Percentiles rank a stretch among this genome's conserved stretches.
Conservation (phyloP, 768 basidiomycete species). For the Exidia glandulosa region DNA sequence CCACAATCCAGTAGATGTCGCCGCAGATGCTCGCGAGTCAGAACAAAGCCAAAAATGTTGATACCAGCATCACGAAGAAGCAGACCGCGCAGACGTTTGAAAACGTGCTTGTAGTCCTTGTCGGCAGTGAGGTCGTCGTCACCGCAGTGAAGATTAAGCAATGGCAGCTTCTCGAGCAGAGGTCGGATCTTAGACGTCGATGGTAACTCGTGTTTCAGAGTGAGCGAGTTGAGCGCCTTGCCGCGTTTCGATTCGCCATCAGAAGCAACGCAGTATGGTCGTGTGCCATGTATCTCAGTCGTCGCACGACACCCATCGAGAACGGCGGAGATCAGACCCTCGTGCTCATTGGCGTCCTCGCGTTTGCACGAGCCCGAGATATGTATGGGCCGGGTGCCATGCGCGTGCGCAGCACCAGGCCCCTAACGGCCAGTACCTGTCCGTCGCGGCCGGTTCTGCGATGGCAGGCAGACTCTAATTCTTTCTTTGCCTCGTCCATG, state of each 20-base stretch:
- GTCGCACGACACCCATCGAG: slow-evolving; percentile 4
- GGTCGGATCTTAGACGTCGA: slow-evolving; percentile 15
- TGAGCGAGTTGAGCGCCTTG: slow-evolving; percentile 14
- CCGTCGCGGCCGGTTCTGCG: too few relatives aligned
- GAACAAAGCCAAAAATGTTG: slow-evolving; percentile 12
- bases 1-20: too few relatives aligned
- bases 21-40: slow-evolving; percentile 16
- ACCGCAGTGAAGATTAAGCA: slow-evolving; percentile 22
- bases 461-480: too few relatives aligned
- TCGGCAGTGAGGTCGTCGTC: slow-evolving; percentile 24
- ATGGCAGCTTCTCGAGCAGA: slow-evolving; percentile 9
- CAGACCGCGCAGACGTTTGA: slow-evolving; percentile 22
- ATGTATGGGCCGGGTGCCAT: slow-evolving; percentile 14
- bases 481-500: too few relatives aligned
- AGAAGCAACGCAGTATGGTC: slow-evolving; percentile 12
- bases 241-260: slow-evolving; percentile 21
- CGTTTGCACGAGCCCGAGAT: slow-evolving; percentile 18
- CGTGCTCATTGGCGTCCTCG: slow-evolving; percentile 13
- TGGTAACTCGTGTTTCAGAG: slow-evolving; percentile 12
- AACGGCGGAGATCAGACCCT: slow-evolving; percentile 10
- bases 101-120: slow-evolving; percentile 25
- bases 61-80: slow-evolving; percentile 17
- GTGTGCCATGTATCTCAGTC: too few relatives aligned
- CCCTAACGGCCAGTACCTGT: too few relatives aligned
- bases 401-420: too few relatives aligned